Evolutionary conservation across 163 green algal genomes (phyloP), one percentile per base, ranked within the genome.

Genomic region (Trebouxia gelatinosa): DNA sequence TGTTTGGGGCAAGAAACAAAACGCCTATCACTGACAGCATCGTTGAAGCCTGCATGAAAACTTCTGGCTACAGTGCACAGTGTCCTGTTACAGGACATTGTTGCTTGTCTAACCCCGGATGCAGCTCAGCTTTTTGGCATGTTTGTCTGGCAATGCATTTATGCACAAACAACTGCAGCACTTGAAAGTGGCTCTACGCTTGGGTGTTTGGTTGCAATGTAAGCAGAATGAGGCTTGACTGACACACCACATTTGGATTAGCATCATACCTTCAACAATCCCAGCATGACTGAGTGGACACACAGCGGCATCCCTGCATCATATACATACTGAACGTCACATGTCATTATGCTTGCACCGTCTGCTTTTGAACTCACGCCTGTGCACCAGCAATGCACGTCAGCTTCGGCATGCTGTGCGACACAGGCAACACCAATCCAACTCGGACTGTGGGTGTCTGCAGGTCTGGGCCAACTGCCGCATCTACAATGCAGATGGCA

Each of bases 401-500:
- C 11, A 54, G 11, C 9, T 54, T 13, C 13, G 43, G 43, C 9
- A 54, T 54, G 13, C 13, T 54, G 9, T 54, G 11, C 43, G 13
- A 54, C 43, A 54, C 9, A 13, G 9, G 9, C 43, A 23, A 54
- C 9, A 13, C 13, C 13, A 23, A 23, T 54, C 43, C 43, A 54
- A 54, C 11, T 54, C 13, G 13, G 43, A 23, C 13, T 13, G 9
- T 9, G 11, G 11, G 43, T 23, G 9, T 9, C 13, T 54, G 43
- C 43, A 54, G 43, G 43, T 54, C 9, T 54, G 43, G 43, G 11
- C 9, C 11, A 91, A 91, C 81, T 85, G 82, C 79, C 81, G 77
- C 50, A 77, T 78, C 51, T 92, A 85, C 81, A 91, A 92, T 5
- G 68, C 68, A 23, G 40, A 59, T 26, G 68, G 68, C 43, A 76